phyloP scores from a whole-genome alignment of 2,329 filamentous ascomycete genomes.

The Ceratocystis variospora region DNA sequence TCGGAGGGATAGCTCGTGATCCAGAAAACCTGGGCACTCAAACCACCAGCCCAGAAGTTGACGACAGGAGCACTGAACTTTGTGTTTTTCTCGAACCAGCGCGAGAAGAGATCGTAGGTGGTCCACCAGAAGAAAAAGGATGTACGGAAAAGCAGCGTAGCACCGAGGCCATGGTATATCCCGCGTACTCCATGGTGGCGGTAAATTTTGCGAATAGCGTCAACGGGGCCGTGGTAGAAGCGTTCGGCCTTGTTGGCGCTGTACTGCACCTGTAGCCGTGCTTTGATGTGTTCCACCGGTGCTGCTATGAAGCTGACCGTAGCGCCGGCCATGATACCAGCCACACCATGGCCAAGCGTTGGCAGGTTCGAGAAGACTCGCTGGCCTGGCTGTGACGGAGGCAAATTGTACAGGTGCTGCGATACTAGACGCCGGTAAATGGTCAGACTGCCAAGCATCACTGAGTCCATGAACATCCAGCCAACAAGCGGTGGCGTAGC shows the following conservation, averaged over 20 bases:
- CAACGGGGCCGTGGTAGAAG: conserved; percentile 73
- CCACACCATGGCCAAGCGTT: conserved; percentile 68
- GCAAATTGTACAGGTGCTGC: conserved; percentile 54
- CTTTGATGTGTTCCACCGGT: conserved; percentile 90
- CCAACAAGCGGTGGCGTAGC: conserved; percentile 82
- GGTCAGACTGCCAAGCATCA: conserved; percentile 84
- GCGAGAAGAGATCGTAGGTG: conserved; percentile 76
- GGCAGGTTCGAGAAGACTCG: conserved; percentile 37
- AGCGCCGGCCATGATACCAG: conserved; percentile 71
- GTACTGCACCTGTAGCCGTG: conserved; percentile 88
- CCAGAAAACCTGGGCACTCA: conserved; percentile 93
- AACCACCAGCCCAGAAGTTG: conserved; percentile 94
- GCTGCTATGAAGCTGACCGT: conserved; percentile 90
- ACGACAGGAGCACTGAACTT: conserved; percentile 60
- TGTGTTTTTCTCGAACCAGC: conserved; percentile 52
- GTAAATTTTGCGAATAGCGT: conserved; percentile 62
- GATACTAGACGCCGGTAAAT: conserved; percentile 76
- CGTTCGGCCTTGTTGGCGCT: conserved; percentile 61
- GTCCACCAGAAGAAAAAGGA: conserved; percentile 99
- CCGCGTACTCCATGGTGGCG: conserved; percentile 60
- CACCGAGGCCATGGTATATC: conserved; percentile 70
- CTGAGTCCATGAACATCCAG: conserved; percentile 95
- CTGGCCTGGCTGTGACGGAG: conserved; percentile 17
- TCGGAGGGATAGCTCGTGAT: conserved; percentile 81
- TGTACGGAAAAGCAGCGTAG: conserved; percentile 75